Evolutionary conservation across 2,329 filamentous ascomycete species (phyloP).

Genomic region (Trichoderma brevicompactum): DNA sequence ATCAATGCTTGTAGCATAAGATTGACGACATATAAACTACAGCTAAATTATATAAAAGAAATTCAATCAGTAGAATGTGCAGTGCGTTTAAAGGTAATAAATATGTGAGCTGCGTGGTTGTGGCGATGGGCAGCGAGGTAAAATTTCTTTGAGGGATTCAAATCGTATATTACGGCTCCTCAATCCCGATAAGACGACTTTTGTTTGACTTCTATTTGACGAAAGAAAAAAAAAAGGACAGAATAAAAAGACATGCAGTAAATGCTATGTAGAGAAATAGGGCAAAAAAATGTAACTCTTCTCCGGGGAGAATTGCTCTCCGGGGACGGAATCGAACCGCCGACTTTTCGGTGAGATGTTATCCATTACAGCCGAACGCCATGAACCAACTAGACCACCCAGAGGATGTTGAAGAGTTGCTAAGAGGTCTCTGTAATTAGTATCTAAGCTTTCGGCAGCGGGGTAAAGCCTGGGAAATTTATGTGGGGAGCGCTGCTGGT

Average conservation of each 20-base stretch:
- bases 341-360: conserved; percentile 36
- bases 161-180: background rate
- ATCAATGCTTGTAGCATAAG: background rate
- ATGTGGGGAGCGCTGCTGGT: conserved; percentile 4
- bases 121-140: background rate
- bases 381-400: conserved; percentile 40
- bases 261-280: background rate
- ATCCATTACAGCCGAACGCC: conserved; percentile 37
- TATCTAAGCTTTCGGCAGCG: background rate
- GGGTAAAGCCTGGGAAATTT: background rate
- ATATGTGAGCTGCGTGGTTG: background rate
- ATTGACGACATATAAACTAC: background rate
- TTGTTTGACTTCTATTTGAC: too few species aligned
- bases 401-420: conserved; percentile 30
- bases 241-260: background rate
- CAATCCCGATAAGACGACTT: too few species aligned
- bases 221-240: background rate
- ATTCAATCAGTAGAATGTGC: too few species aligned
- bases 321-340: conserved; percentile 37
- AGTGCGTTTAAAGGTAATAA: too few species aligned
- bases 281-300: conserved; percentile 26
- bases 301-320: conserved; percentile 26
- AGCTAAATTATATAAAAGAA: background rate
- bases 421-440: background rate
- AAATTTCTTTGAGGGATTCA: background rate